Conservation (phyloP, 2,329 filamentous ascomycete species). For the Cordyceps farinosa region DNA sequence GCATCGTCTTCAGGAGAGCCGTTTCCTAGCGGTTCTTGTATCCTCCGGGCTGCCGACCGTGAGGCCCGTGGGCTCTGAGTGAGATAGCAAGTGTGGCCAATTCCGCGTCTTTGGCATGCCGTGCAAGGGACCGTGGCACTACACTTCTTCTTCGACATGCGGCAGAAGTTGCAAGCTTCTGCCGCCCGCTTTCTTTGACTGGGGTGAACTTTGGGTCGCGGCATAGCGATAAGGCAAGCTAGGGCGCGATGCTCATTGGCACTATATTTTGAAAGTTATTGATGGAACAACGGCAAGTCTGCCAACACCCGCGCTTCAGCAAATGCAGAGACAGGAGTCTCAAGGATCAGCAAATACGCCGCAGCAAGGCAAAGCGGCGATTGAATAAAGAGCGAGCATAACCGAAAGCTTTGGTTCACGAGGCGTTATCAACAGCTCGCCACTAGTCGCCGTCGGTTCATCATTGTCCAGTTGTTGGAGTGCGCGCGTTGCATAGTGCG, state of each 20-base stretch:
- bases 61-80: slow-evolving; percentile 8
- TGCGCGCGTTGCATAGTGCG: slow-evolving; percentile 1
- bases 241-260: background rate
- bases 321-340: no score
- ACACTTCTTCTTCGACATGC: slow-evolving; percentile 49
- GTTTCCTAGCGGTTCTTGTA: background rate
- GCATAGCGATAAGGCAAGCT: slow-evolving; percentile 35
- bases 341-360: no score
- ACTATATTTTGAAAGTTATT: background rate
- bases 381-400: no score
- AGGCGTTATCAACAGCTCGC: no score
- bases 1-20: background rate
- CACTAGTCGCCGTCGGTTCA: background rate
- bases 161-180: slow-evolving; percentile 47
- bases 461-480: background rate
- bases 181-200: slow-evolving; percentile 46
- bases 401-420: no score
- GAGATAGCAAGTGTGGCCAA: slow-evolving; percentile 23
- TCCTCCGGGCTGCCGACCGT: background rate
- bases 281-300: background rate
- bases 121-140: slow-evolving; percentile 46
- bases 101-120: slow-evolving; percentile 43
- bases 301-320: no score
- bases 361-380: no score
- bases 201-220: slow-evolving; percentile 48